Evolutionary conservation across 306 rosid genomes (phyloP), one percentile per base, ranked within the genome.

Genomic region (Cicer bijugum): DNA sequence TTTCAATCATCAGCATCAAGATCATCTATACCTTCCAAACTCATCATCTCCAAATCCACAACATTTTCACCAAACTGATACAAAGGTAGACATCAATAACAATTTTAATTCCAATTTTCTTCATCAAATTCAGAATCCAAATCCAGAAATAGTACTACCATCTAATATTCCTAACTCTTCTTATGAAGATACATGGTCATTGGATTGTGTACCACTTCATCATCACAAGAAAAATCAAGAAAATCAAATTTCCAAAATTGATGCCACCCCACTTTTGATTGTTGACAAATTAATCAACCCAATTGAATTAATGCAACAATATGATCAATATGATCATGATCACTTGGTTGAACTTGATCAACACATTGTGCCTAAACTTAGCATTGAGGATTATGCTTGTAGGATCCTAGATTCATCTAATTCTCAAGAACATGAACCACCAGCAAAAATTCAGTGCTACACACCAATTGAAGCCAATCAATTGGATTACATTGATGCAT

Each of bases 21-120:
- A 80, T 47, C 85, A 84, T 55, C 85, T 76, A 14, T 83, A 78
- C 85, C 75, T 81, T 82, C 92, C 93, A 63, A 71, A 47, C 40
- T 76, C 96, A 62, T 59, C 88, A 62, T 59, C 88, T 6, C 81
- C 86, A 69, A 65, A 64, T 48, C 82, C 72, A 47, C 86, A 85
- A 70, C 72, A 47, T 48, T 70, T 75, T 78, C 87, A 82, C 77
- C 82, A 74, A 12, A 74, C 68, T 70, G 78, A 73, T 20, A 56
- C 76, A 50, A 88, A 88, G 72, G 28, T 83, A 47, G 86, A 75
- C 45, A 80, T 67, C 16, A 9, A 77, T 35, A n/a, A 78, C 77
- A 53, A 50, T 74, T 75, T 44, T 8, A 69, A 66, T 48, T 59
- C 53, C 62, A 84, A 69, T 81, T 72, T 76, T 61, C 69, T 80